Evolutionary conservation across 257 asterid species (phyloP).

Genomic region (Solanum bulbocastanum): DNA sequence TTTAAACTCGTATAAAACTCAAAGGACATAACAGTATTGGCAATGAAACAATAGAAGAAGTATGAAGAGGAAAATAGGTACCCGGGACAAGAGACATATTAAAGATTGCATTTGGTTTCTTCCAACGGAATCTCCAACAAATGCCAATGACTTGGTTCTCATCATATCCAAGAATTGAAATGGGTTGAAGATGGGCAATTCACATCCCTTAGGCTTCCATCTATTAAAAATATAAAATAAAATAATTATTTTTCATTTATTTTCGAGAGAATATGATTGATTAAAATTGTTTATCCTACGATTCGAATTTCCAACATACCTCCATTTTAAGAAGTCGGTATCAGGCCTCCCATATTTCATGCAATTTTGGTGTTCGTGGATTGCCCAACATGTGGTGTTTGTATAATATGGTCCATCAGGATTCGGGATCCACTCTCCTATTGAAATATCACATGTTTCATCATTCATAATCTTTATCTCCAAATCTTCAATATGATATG

Average conservation of each 20-base stretch:
- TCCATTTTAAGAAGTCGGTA: constrained; percentile 2
- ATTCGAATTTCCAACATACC: not conserved
- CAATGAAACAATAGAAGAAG: no score
- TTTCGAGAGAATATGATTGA: not conserved
- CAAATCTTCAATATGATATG: not conserved
- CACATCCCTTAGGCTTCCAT: constrained; percentile 8
- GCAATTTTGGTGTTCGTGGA: constrained; percentile 10
- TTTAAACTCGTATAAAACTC: not conserved
- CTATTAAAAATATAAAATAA: not conserved
- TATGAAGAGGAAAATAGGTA: not conserved
- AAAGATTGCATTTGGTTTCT: constrained; percentile 9
- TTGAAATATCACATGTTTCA: not conserved
- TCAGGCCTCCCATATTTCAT: constrained; percentile 8
- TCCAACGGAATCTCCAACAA: constrained; percentile 10
- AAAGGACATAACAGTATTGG: not conserved
- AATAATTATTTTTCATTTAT: not conserved
- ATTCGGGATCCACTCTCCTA: not conserved
- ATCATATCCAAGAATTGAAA: constrained; percentile 1
- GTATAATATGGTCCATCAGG: constrained; percentile 4
- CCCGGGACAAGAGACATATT: not conserved
- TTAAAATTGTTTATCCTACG: not conserved
- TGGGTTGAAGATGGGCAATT: constrained; percentile 3
- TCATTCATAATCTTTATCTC: not conserved
- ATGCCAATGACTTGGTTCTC: constrained; percentile 2
- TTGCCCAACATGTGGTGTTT: constrained; percentile 1